A percentile compares a stretch with the other conserved stretches of the same genome.
Evolutionary conservation across 768 basidiomycete species (phyloP).

Genomic region (Pisolithus sp.): DNA sequence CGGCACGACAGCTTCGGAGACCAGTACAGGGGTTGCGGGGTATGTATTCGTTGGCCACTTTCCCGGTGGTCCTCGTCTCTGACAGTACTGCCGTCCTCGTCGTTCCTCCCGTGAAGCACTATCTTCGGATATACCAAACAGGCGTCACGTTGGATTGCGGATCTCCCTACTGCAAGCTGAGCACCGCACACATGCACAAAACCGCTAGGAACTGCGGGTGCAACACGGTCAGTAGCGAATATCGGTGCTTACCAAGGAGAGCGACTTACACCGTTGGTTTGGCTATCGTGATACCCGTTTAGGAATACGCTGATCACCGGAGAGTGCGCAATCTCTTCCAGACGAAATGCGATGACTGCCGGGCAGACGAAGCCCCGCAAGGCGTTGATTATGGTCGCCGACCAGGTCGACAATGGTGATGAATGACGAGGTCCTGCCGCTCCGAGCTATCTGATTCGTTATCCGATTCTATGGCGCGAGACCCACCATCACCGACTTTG

Average conservation of each 20-base stretch:
- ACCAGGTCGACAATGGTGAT: conserved; percentile 20
- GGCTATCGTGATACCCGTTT: not conserved
- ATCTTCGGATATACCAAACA: conserved; percentile 55
- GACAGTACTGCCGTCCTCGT: not conserved
- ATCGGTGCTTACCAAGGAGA: not conserved
- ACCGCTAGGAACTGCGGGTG: conserved; percentile 55
- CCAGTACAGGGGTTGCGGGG: conserved; percentile 39
- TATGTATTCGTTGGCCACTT: conserved; percentile 13
- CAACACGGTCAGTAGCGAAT: conserved; percentile 28
- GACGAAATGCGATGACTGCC: conserved; percentile 54
- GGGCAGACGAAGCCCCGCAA: conserved; percentile 26
- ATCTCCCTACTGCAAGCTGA: conserved; percentile 43
- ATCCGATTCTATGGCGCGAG: too few relatives aligned
- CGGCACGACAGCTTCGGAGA: conserved; percentile 30
- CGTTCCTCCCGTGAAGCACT: conserved; percentile 49
- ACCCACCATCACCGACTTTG: too few relatives aligned
- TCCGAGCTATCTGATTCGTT: too few relatives aligned
- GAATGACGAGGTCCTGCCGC: not conserved
- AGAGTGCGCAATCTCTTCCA: conserved; percentile 63
- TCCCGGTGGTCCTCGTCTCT: not conserved
- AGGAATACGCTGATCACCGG: conserved; percentile 42
- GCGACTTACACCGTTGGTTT: not conserved
- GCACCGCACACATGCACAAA: conserved; percentile 53
- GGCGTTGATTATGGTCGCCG: conserved; percentile 22
- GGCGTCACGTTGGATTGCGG: conserved; percentile 55